phyloP scores from a whole-genome alignment of 1,139 yeast genomes.

The Diutina catenulata region DNA sequence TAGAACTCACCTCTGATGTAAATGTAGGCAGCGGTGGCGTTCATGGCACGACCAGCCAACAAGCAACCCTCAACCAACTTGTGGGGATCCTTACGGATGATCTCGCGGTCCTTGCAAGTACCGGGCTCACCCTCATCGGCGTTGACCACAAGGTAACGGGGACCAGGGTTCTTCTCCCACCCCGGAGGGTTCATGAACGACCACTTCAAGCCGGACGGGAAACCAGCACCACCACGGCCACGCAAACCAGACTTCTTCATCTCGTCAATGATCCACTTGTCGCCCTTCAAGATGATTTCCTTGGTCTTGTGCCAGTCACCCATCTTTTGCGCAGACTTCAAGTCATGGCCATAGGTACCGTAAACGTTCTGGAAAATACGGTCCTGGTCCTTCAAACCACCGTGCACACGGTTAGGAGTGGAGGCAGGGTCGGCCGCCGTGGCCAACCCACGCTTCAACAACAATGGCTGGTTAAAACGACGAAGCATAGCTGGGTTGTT shows the following conservation, averaged over 20 bases:
- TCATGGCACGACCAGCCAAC: constrained; percentile 83
- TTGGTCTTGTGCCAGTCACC: constrained; percentile 91
- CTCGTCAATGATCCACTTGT: constrained; percentile 79
- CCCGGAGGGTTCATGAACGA: constrained; percentile 92
- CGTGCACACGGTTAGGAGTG: constrained; percentile 50
- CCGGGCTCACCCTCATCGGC: constrained; percentile 96
- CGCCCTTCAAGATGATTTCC: constrained; percentile 72
- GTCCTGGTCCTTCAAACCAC: constrained; percentile 72
- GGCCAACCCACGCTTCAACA: constrained; percentile 16
- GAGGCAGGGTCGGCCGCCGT: constrained; percentile 35
- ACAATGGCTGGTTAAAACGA: background rate
- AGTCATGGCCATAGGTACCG: constrained; percentile 61
- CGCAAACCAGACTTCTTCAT: constrained; percentile 75
- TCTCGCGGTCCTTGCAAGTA: constrained; percentile 84
- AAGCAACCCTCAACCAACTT: constrained; percentile 82
- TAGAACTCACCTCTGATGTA: constrained; percentile 85
- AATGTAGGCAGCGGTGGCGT: constrained; percentile 84
- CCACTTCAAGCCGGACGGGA: constrained; percentile 86
- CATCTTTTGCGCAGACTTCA: constrained; percentile 62
- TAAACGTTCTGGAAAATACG: constrained; percentile 79
- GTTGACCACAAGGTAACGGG: constrained; percentile 76
- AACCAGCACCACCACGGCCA: constrained; percentile 92
- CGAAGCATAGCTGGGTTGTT: constrained; percentile 3
- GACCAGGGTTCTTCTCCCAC: constrained; percentile 81
- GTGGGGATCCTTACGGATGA: constrained; percentile 82